Evolutionary conservation across 2,329 filamentous ascomycete genomes (phyloP), one percentile per base, ranked within the genome.

Genomic region (Botrytis deweyae): DNA sequence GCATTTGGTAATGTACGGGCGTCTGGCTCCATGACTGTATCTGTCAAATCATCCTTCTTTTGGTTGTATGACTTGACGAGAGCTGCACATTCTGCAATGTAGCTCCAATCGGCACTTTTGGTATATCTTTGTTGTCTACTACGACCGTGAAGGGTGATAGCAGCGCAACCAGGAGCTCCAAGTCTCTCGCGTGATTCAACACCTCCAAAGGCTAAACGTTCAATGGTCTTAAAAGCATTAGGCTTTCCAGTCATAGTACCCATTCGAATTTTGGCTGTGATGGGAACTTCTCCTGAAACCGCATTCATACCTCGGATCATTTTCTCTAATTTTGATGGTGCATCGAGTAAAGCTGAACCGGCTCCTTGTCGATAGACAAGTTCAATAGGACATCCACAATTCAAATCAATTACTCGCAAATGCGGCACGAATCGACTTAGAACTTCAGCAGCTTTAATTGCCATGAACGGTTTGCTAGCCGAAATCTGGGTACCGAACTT

Each of bases 321-420:
- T 83, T 95, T 95, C 83, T 98, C 95, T 68, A 99, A 85, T 83
- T 98, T 98, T 74, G 90, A 90, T 44, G 89, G 93, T 72, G 91
- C 87, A 79, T 99, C 96, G n/a, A 99, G 90, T 25, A 99, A 88
- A 2, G 93, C 95, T 33, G 95, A 97, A 6, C 96, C 96, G 59
- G 93, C 94, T 69, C 96, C 96, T 64, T 92, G 88, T 78, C 94
- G 91, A 86, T 90, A 98, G 70, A 99, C 91, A 78, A 98, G 89
- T 81, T 99, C 96, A 80, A 99, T 98, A 6, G 96, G 96, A 81
- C 96, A 99, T 63, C 96, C 96, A 79, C 95, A 98, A 85, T 99
- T 99, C 78, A 99, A 86, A 80, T 99, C 96, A 77, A 99, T 93
- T 58, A 97, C 90, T 52, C 96, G 93, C 33, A 99, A 87, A 79